phyloP scores from a whole-genome alignment of 2,329 filamentous ascomycete genomes.

The Claviceps sp. region DNA sequence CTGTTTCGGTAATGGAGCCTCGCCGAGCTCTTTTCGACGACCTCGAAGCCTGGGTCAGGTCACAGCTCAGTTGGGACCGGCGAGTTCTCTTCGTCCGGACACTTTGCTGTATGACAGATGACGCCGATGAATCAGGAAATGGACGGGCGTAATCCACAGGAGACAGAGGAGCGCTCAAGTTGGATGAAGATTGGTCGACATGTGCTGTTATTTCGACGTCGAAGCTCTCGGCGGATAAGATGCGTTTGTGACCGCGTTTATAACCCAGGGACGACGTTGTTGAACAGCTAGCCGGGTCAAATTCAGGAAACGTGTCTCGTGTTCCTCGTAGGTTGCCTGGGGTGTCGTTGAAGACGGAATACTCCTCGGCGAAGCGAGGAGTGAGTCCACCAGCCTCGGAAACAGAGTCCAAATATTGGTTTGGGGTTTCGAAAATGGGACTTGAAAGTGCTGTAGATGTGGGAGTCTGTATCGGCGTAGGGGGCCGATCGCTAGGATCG shows the following conservation, averaged over 20 bases:
- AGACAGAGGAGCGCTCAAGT: constrained; percentile 38
- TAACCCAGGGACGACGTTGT: constrained; percentile 22
- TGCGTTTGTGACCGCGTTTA: constrained; percentile 37
- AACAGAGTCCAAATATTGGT: constrained; percentile 30
- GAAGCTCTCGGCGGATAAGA: constrained; percentile 36
- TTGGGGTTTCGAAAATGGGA: constrained; percentile 44
- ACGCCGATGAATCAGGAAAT: constrained; percentile 43
- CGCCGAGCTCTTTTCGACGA: constrained; percentile 33
- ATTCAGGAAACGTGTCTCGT: constrained; percentile 32
- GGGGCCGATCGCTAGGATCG: constrained; percentile 48
- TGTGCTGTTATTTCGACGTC: constrained; percentile 43
- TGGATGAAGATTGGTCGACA: constrained; percentile 46
- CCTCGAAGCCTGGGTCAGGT: constrained; percentile 10
- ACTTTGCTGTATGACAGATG: constrained; percentile 21
- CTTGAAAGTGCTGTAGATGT: constrained; percentile 39
- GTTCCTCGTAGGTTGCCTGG: constrained; percentile 41
- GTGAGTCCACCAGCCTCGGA: constrained; percentile 41
- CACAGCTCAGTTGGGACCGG: constrained; percentile 16
- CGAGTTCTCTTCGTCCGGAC: constrained; percentile 14
- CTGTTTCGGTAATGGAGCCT: constrained; percentile 22
- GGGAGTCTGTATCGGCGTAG: constrained; percentile 44
- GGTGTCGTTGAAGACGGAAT: constrained; percentile 52
- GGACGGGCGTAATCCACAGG: constrained; percentile 46
- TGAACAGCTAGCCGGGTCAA: constrained; percentile 22
- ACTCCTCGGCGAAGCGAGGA: constrained; percentile 50